Base-by-base conservation (phyloP, 176 grass and related monocot genomes). In the Cymbopogon citratus region DNA sequence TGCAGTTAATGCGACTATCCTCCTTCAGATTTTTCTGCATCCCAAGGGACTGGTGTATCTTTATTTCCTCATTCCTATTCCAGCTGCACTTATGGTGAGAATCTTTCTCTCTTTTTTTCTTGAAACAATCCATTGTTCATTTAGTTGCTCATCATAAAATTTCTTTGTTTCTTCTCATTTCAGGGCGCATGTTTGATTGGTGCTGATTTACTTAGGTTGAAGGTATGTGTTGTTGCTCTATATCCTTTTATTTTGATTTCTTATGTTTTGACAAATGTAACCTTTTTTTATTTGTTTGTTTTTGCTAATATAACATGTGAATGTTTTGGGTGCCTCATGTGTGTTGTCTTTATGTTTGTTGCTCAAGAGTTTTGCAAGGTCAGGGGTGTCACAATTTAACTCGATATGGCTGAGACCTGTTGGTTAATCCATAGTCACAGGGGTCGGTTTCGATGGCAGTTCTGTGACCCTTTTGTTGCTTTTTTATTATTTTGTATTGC, bases 1-100 rank as follows among this genome's bases (percentile, higher is more conserved):
- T 44, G 92, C 95, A 78, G 95, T 90, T 63, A 95, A 98, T 93
- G 92, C 95, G 51, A 63, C 80, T 73, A 83, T 98, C 78, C 89
- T 98, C 84, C 88, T 98, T 65, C 39, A 91, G 33, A 89, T 98
- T 52, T 98, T 98, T 82, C 85, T 98, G 45, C 63, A 87, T 71
- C 95, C 95, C 6, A 98, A 86, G 80, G 81, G 82, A 70, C 76
- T 93, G 31, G 36, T 93, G 59, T 95, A 98, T 77, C 60, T 98
- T 73, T 95, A 98, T 62, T 82, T 91, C 11, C 3, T 98, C 5
- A 36, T 98, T 85, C 92, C 92, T 69, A 74, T 98, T 71, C 95
- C 95, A 80, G 95, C 87, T 81, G 90, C 87, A 26, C 3, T 98
- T 65, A 5, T 95, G 86, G 95, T 95, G 84, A 79, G 90, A 65